Evolutionary conservation across 1,139 yeast genomes (phyloP).

Genomic region (Kodamaea sp.): DNA sequence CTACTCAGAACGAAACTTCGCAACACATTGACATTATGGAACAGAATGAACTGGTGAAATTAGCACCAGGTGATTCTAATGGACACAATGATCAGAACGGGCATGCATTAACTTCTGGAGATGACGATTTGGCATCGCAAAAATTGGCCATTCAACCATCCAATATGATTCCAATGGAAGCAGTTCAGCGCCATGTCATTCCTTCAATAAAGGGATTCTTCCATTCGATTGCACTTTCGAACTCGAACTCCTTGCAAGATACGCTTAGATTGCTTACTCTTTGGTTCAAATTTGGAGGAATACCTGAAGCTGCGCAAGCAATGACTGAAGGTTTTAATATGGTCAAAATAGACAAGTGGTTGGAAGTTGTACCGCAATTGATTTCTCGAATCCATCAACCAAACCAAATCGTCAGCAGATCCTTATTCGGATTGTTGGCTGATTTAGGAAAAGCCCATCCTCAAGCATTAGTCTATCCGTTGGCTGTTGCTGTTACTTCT

Average conservation of each 20-base stretch:
- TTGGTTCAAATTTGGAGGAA: conserved; percentile 96
- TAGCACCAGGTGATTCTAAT: conserved; percentile 12
- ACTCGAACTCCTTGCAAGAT: conserved; percentile 87
- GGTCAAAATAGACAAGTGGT: conserved; percentile 91
- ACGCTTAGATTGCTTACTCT: conserved; percentile 84
- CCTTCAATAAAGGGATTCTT: conserved; percentile 96
- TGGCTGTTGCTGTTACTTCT: conserved; percentile 94
- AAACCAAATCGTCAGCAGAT: conserved; percentile 76
- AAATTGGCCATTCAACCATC: conserved; percentile 21
- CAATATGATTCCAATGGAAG: conserved; percentile 49
- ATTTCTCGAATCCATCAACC: conserved; percentile 97
- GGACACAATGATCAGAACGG: conserved; percentile 1
- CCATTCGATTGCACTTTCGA: conserved; percentile 88
- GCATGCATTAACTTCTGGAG: background rate
- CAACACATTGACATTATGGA: conserved; percentile 28
- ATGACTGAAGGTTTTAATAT: conserved; percentile 88
- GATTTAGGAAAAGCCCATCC: conserved; percentile 96
- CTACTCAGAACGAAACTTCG: conserved; percentile 31
- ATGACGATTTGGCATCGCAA: conserved; percentile 14
- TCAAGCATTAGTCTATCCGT: conserved; percentile 92
- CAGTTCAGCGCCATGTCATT: conserved; percentile 82
- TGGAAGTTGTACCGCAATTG: conserved; percentile 92
- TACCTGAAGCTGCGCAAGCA: conserved; percentile 86
- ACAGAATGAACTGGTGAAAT: conserved; percentile 25
- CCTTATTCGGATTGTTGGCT: conserved; percentile 77